Percentiles rank a stretch among this genome's conserved stretches.
Evolutionary conservation across 2,329 filamentous ascomycete genomes (phyloP).

Genomic region (Helminthosporium solani): DNA sequence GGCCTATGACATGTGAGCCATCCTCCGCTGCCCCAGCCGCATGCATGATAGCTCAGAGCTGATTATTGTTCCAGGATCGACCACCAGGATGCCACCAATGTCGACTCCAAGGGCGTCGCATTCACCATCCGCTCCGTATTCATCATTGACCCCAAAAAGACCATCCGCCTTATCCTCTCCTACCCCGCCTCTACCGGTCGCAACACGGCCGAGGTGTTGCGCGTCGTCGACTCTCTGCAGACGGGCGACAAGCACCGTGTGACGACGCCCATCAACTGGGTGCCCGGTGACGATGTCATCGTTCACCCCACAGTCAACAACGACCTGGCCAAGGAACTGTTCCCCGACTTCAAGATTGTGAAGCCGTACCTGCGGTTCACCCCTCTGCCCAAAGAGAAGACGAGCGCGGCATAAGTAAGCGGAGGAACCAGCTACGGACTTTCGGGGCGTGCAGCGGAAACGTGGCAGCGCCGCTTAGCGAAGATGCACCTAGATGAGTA

Average conservation of each 20-base stretch:
- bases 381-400: slow-evolving; percentile 60
- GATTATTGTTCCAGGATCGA: slow-evolving; percentile 44
- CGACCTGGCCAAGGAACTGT: slow-evolving; percentile 59
- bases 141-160: slow-evolving; percentile 66
- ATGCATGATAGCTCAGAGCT: too few species aligned
- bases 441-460: slow-evolving; percentile 7
- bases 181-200: slow-evolving; percentile 64
- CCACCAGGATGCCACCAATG: slow-evolving; percentile 59
- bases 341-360: slow-evolving; percentile 61
- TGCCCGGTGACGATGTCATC: slow-evolving; percentile 61
- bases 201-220: slow-evolving; percentile 55
- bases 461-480: slow-evolving; percentile 4
- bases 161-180: slow-evolving; percentile 61
- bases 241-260: slow-evolving; percentile 61
- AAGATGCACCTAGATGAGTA: slow-evolving; percentile 7
- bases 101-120: slow-evolving; percentile 57
- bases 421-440: neutral
- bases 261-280: slow-evolving; percentile 64
- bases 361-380: slow-evolving; percentile 64
- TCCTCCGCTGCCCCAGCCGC: neutral
- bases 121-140: slow-evolving; percentile 67
- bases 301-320: slow-evolving; percentile 61
- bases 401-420: slow-evolving; percentile 45
- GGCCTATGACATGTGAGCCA: slow-evolving; percentile 51
- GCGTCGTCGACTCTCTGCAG: slow-evolving; percentile 55